Evolutionary conservation across 2,329 filamentous ascomycete genomes (phyloP).

Genomic region (Aspergillus vadensis): DNA sequence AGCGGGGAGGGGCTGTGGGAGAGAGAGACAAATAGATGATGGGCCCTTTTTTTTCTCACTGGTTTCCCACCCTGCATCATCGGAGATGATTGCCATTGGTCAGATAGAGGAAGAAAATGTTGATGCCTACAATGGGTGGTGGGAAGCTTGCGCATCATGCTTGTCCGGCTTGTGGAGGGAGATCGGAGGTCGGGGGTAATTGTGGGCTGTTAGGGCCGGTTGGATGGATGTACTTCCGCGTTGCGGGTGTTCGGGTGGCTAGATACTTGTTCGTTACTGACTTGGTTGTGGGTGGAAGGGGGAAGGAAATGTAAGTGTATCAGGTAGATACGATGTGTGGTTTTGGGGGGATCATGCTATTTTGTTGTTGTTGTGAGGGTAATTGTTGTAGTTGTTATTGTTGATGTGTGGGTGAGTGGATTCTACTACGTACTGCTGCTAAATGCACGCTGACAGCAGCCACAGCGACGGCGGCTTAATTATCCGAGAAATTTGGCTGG

Average conservation of each 20-base stretch:
- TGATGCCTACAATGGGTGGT: conserved; percentile 6
- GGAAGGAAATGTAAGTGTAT: background rate
- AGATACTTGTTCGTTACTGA: background rate
- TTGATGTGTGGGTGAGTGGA: background rate
- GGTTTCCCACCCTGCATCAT: conserved; percentile 1
- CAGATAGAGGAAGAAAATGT: background rate
- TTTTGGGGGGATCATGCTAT: background rate
- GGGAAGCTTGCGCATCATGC: background rate
- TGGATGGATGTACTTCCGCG: background rate
- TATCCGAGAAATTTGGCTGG: background rate
- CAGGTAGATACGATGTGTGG: background rate
- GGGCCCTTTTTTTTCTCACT: too few relatives aligned
- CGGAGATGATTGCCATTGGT: background rate
- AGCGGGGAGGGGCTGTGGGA: background rate
- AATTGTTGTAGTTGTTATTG: background rate
- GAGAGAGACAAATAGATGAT: too few relatives aligned
- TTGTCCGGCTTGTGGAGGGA: too few relatives aligned
- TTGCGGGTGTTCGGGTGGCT: background rate
- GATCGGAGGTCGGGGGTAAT: background rate
- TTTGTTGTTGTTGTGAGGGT: background rate
- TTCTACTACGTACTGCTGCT: background rate
- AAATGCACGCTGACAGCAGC: conserved; percentile 3
- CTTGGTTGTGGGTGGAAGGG: background rate
- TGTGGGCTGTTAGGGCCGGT: background rate
- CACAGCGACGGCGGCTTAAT: background rate